Percentiles rank a stretch among this genome's conserved stretches.
phyloP scores from a whole-genome alignment of 257 asterid species.

The Salvia hispanica region DNA sequence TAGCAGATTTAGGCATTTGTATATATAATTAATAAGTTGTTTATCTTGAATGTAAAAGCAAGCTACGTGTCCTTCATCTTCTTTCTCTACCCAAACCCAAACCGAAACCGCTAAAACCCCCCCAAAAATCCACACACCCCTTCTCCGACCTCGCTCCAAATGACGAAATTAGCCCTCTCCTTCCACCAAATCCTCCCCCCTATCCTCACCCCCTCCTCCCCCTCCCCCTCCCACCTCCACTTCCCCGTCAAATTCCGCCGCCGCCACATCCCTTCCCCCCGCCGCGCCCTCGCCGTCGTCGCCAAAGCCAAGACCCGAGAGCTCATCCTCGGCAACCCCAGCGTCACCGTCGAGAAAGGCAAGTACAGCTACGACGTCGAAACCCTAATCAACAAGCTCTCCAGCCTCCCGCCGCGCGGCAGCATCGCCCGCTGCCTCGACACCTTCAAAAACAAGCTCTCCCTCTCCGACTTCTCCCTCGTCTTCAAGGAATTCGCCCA shows the following conservation, averaged over 20 bases:
- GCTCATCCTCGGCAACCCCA: conserved; percentile 80
- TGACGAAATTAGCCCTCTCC: conserved; percentile 59
- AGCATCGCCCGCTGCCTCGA: conserved; percentile 97
- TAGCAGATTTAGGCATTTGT: too few relatives aligned
- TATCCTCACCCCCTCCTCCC: conserved; percentile 48
- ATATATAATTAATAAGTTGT: background rate
- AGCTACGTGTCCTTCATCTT: conserved; percentile 30
- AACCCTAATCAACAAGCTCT: conserved; percentile 92
- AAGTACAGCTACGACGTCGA: conserved; percentile 93
- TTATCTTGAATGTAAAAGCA: conserved; percentile 28
- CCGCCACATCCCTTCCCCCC: conserved; percentile 41
- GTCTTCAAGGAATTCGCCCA: conserved; percentile 87
- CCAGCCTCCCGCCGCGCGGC: conserved; percentile 97
- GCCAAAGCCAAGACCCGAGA: conserved; percentile 64
- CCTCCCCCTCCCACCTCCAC: conserved; percentile 41
- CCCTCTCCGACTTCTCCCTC: conserved; percentile 75
- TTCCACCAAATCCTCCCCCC: conserved; percentile 46
- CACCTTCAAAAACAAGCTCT: conserved; percentile 79
- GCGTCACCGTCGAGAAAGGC: conserved; percentile 88
- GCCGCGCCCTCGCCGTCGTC: conserved; percentile 45
- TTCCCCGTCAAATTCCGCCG: conserved; percentile 30
- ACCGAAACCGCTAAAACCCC: conserved; percentile 39
- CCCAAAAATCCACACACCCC: conserved; percentile 31
- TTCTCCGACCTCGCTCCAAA: conserved; percentile 26
- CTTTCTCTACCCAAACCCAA: conserved; percentile 26